Evolutionary conservation across 2,329 filamentous ascomycete genomes (phyloP).

Genomic region (Bipolaris victoriae): DNA sequence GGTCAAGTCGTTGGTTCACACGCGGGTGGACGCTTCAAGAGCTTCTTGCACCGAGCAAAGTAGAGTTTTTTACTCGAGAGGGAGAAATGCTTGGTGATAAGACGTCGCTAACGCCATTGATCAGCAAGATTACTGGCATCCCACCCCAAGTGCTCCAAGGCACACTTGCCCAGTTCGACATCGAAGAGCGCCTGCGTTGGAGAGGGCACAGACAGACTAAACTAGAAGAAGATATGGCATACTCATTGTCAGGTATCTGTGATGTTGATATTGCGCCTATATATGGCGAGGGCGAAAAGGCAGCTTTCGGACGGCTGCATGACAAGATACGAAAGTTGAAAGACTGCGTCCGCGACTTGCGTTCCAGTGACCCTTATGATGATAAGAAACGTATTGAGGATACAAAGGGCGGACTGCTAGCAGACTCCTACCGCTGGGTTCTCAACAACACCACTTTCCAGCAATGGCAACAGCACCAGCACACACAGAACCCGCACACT

Average conservation of each 20-base stretch:
- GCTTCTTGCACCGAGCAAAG: background rate
- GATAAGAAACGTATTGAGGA: no score
- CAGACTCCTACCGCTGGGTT: constrained; percentile 4
- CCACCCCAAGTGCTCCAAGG: no score
- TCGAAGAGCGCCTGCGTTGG: background rate
- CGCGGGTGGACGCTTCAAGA: background rate
- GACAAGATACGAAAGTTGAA: background rate
- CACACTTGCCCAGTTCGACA: background rate
- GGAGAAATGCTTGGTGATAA: background rate
- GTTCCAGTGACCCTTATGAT: no score
- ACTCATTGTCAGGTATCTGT: background rate
- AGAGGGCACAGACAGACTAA: background rate
- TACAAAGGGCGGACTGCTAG: no score
- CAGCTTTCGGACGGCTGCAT: background rate
- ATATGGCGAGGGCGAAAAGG: background rate
- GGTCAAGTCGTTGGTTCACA: background rate
- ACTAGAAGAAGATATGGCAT: background rate
- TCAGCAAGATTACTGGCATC: background rate
- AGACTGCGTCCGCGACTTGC: no score
- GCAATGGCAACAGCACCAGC: constrained; percentile 1
- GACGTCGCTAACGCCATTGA: background rate
- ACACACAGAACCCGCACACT: background rate
- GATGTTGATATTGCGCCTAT: background rate
- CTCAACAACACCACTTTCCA: constrained; percentile 7
- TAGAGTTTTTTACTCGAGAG: background rate